These are phyloP conservation scores for Lepidium didymum DNA, from an alignment of 345 rosid species.

Conservation along the genomic window DNA sequence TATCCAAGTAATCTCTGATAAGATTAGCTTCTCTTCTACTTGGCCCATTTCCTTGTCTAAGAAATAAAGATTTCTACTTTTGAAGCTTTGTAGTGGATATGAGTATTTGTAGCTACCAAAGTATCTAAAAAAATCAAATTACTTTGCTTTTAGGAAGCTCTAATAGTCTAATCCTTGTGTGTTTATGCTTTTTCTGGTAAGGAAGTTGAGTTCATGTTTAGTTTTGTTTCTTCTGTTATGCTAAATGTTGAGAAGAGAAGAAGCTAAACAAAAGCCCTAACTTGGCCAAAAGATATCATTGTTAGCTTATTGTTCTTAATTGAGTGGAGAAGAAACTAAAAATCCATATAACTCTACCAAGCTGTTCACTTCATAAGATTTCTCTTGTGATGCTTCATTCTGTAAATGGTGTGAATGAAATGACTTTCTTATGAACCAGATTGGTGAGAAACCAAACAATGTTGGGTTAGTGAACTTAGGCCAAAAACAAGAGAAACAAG, in stretches of 20 bases:
- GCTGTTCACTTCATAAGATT: neutral
- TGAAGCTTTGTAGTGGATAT: neutral
- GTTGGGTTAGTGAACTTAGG: neutral
- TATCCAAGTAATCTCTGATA: slow-evolving; percentile 16
- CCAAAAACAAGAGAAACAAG: slow-evolving; percentile 1
- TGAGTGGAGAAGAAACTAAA: neutral
- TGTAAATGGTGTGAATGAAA: slow-evolving; percentile 14
- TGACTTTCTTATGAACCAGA: slow-evolving; percentile 1
- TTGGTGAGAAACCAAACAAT: slow-evolving; percentile 13
- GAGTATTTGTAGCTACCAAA: neutral
- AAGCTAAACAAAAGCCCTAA: neutral
- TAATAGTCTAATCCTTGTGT: neutral
- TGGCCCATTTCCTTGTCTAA: neutral
- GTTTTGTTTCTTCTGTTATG: neutral
- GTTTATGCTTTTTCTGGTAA: neutral
- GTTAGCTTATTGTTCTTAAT: neutral
- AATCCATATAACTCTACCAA: neutral
- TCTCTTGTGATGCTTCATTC: neutral
- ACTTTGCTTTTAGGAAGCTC: neutral
- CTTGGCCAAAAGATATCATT: neutral
- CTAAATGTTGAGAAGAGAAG: neutral
- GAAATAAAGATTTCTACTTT: neutral
- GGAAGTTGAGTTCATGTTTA: neutral
- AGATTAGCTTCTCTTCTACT: neutral
- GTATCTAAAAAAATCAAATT: neutral